These are phyloP conservation scores for Puccinia polysora DNA, from an alignment of 1,284 basidiomycete genomes.

Conservation along the genomic window DNA sequence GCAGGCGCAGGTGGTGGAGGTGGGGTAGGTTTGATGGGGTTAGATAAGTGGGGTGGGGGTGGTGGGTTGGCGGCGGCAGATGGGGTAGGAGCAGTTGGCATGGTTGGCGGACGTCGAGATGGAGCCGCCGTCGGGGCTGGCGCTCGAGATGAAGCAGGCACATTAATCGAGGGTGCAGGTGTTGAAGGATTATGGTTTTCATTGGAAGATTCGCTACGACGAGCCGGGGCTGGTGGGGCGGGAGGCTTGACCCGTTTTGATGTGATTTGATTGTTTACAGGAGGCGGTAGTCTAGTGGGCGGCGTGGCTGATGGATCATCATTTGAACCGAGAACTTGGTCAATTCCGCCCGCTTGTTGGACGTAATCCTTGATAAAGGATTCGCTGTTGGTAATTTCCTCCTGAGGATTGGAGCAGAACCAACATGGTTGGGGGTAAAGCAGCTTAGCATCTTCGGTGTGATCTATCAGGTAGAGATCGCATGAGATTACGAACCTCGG, in stretches of 20 bases:
- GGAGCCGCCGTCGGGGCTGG: slow-evolving; percentile 2
- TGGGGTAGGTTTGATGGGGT: too few species aligned
- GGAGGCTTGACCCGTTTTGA: slow-evolving; percentile 11
- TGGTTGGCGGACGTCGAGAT: slow-evolving; percentile 10
- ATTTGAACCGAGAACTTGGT: slow-evolving; percentile 56
- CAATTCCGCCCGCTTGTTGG: slow-evolving; percentile 58
- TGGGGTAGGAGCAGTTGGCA: slow-evolving; percentile 7
- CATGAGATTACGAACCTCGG: slow-evolving; percentile 7
- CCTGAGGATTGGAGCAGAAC: slow-evolving; percentile 45
- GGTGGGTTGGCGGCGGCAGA: neutral
- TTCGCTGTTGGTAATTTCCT: slow-evolving; percentile 68
- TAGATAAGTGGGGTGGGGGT: slow-evolving; percentile 3
- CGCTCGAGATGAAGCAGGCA: slow-evolving; percentile 43
- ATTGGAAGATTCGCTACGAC: neutral
- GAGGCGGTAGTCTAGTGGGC: slow-evolving; percentile 10
- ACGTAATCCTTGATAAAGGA: slow-evolving; percentile 85
- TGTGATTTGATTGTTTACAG: slow-evolving; percentile 4
- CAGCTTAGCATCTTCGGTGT: neutral
- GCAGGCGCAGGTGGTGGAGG: slow-evolving; percentile 9
- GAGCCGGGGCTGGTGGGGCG: slow-evolving; percentile 1
- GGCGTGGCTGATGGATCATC: slow-evolving; percentile 46
- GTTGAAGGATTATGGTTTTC: slow-evolving; percentile 45
- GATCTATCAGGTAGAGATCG: neutral
- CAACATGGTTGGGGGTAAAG: neutral
- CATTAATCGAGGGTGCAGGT: slow-evolving; percentile 50